phyloP scores from a whole-genome alignment of 176 grass and related monocot species.

The Carex kokanica region DNA sequence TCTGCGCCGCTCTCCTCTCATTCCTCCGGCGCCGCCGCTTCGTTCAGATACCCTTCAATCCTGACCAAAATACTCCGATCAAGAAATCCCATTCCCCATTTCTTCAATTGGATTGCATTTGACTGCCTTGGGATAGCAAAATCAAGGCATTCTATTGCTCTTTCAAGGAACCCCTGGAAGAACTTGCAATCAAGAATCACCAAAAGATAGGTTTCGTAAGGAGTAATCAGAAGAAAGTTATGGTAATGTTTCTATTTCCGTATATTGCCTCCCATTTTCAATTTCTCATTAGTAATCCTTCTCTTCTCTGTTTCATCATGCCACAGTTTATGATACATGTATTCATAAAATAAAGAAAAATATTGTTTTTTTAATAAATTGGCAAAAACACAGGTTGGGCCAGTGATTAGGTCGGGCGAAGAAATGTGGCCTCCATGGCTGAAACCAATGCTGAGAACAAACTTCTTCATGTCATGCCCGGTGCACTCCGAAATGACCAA shows the following conservation, averaged over 20 bases:
- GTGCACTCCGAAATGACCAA: conserved; percentile 41
- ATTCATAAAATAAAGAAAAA: neutral
- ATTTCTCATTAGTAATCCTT: neutral
- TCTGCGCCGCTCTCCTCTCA: conserved; percentile 24
- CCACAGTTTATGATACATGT: neutral
- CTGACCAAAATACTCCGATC: neutral
- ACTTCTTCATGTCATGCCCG: conserved; percentile 37
- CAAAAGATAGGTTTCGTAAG: conserved; percentile 30
- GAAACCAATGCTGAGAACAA: conserved; percentile 34
- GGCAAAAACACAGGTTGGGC: conserved; percentile 32
- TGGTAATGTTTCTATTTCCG: conserved; percentile 29
- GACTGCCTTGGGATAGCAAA: neutral
- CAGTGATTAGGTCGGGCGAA: conserved; percentile 26
- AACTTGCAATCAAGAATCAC: conserved; percentile 36
- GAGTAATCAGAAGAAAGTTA: conserved; percentile 36
- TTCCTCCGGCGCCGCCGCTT: conserved; percentile 16
- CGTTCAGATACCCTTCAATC: neutral
- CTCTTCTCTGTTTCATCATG: neutral
- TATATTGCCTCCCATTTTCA: neutral
- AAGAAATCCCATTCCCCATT: neutral
- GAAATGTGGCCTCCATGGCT: conserved; percentile 42
- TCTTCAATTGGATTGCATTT: neutral
- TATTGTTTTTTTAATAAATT: neutral
- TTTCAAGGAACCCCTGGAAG: neutral
- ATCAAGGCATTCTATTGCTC: neutral